Base-by-base conservation (phyloP, 306 rosid genomes). In the Cucurbita moschata region DNA sequence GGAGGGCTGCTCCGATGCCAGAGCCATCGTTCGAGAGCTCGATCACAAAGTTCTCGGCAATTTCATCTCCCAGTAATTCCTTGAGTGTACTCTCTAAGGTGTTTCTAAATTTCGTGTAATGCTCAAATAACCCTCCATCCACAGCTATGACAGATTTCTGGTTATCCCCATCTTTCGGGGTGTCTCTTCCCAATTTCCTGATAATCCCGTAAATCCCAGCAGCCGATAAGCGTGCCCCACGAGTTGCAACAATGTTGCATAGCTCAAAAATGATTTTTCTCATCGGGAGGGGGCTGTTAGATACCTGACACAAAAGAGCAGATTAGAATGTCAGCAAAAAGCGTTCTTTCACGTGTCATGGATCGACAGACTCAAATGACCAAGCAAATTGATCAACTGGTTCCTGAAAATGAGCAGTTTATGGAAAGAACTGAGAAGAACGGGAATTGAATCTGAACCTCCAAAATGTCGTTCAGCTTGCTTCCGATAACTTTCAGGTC, bases 101-200 rank as follows among this genome's bases (percentile, higher is more conserved):
- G 79, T 74, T 73, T 13, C 96, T 85, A 92, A 95, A 91, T 77
- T 88, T 83, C 3, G 76, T 14, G 79, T 91, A 91, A 80, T 89
- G 96, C 85, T 95, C 99, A 70, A 80, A 95, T 81, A 95, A 77
- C 59, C 97, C 99, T 21, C 99, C 99, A 60, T 95, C 99, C 83
- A 95, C 46, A 49, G 97, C 89, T 74, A 95, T 79, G 59, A 88
- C 96, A 23, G 97, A 82, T 68, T 77, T 89, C 80, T 86, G 96
- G 77, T 79, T 87, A 83, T 85, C 91, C 77, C 87, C 96, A 13
- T 58, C 86, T 84, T 76, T 91, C 8, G 70, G 76, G 0, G 83
- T 77, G 79, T 91, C 97, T 81, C 99, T 88, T 78, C 99, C 97
- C 77, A 82, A 49, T 85, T 95, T 95, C 87, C 85, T 95, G 51